Evolutionary conservation across 345 rosid species (phyloP), one percentile per base, ranked within the genome.

Genomic region (Syzygium aromaticum): DNA sequence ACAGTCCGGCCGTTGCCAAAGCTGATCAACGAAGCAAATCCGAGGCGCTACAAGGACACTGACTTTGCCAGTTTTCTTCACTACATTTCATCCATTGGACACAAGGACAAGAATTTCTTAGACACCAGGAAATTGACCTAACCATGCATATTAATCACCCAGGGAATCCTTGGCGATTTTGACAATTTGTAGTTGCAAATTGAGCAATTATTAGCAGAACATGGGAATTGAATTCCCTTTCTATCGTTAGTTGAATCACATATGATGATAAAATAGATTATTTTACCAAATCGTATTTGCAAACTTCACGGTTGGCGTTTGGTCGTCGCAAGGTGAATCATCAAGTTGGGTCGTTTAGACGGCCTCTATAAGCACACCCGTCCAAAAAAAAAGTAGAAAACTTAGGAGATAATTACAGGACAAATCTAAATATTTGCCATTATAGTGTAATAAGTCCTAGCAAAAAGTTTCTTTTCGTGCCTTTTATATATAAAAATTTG

Each of bases 11-110:
- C 93, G 27, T 87, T 86, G 3, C 90, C 91, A 8, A 86, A 84
- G 56, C 91, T 91, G 63, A 38, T 89, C 52, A 52, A 88, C 15
- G 86, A 87, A 51, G 85, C 85, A 63, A 90, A 89, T 85, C 90
- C 92, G 3, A 88, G 88, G 67, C 89, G 86, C 38, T 91, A 90
- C 77, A 91, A 88, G 86, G 92, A 90, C 84, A 91, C 93, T 2
- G 86, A 88, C 64, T 91, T 87, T 40, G 86, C 90, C 54, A 87
- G 64, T 57, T 91, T 91, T 77, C 84, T 91, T 19, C 86, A 89
- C n/a, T 86, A 84, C 87, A 85, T 88, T 46, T 54, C 90, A 21
- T 87, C 91, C 17, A 52, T 57, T 52, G 89, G 88, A 21, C 90
- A 87, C 87, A 86, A 77, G 80, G 52, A 64, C 86, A 91, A 91